Evolutionary conservation across 208 protist genomes (phyloP), one percentile per base, ranked within the genome.

Genomic region (Herpetomonas tarakana): DNA sequence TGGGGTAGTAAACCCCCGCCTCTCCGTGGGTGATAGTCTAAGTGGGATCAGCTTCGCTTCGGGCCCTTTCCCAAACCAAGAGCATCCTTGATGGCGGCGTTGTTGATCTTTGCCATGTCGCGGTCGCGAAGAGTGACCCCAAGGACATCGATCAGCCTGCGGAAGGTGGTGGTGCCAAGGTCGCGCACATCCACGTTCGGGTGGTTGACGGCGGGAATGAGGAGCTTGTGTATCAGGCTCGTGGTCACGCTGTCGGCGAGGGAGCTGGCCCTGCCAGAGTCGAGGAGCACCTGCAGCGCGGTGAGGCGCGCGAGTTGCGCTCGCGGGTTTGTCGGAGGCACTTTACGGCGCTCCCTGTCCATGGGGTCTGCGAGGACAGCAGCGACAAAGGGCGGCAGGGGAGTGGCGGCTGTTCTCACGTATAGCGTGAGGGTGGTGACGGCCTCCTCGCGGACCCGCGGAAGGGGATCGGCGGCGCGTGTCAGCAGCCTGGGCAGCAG

Each of bases 101-200:
- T 92, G 26, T 66, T 80, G 53, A 94, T 91, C 28, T 74, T 76
- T 1, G 55, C 49, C 7, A 85, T 31, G 30, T 85, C 76, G 21
- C 62, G 75, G 14, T 79, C 73, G n/a, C 73, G 77, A 1, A 91
- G 14, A 3, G 47, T 62, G 1, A 91, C 31, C 14, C 72, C 58
- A 2, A 60, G 54, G 1, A 54, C 50, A 0, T 65, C 25, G 3
- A 91, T 53, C 1, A 96, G 65, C 26, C 49, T 64, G 2, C 53
- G 59, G 16, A 83, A 49, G 27, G 91, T 44, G 7, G 54, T 74
- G 0, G 71, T 70, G 0, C 81, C 85, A 19, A 81, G 39, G 61
- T 97, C 88, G 3, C 91, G 86, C 58, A 94, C 91, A 18, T 94
- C 91, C 0, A 55, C 35, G 49, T 81, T 86, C 11, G 74, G 73